Percentiles rank a stretch among this genome's conserved stretches.
These are phyloP conservation scores for Pseudogymnoascus sp. DNA, from an alignment of 2,329 filamentous ascomycete genomes.

Conservation along the genomic window DNA sequence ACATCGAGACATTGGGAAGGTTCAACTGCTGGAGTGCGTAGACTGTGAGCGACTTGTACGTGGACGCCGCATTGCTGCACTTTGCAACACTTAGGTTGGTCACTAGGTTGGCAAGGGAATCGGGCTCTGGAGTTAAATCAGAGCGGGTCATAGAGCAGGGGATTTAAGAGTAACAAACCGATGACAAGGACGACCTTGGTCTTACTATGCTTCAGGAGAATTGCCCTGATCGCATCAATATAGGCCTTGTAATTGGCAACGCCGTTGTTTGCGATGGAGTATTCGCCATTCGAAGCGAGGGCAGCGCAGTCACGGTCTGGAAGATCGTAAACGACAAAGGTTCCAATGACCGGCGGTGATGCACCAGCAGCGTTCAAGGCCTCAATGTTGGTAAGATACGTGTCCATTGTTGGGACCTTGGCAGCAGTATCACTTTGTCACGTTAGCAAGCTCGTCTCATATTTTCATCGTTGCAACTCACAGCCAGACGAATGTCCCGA, in stretches of 20 bases:
- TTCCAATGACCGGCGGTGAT: slow-evolving; percentile 38
- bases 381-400: slow-evolving; percentile 40
- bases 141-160: neutral
- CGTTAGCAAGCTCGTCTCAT: neutral
- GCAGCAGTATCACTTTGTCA: slow-evolving; percentile 35
- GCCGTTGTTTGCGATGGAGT: slow-evolving; percentile 43
- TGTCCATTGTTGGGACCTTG: slow-evolving; percentile 42
- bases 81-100: slow-evolving; percentile 49
- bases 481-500: slow-evolving; percentile 46
- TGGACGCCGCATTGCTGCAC: slow-evolving; percentile 45
- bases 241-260: slow-evolving; percentile 45
- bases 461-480: slow-evolving; percentile 28
- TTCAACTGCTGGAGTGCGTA: slow-evolving; percentile 51
- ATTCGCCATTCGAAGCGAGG: slow-evolving; percentile 55
- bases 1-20: slow-evolving; percentile 55
- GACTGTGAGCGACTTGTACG: slow-evolving; percentile 47
- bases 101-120: slow-evolving; percentile 55
- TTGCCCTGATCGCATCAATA: slow-evolving; percentile 45
- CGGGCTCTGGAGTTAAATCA: slow-evolving; percentile 40
- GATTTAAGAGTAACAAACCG: slow-evolving; percentile 28
- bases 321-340: slow-evolving; percentile 55
- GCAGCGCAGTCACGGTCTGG: slow-evolving; percentile 58
- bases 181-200: slow-evolving; percentile 41
- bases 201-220: slow-evolving; percentile 47
- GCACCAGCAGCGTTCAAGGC: slow-evolving; percentile 41